These are phyloP conservation scores for Eimeria acervulina DNA, from an alignment of 169 alveolate genomes.

Conservation along the genomic window DNA sequence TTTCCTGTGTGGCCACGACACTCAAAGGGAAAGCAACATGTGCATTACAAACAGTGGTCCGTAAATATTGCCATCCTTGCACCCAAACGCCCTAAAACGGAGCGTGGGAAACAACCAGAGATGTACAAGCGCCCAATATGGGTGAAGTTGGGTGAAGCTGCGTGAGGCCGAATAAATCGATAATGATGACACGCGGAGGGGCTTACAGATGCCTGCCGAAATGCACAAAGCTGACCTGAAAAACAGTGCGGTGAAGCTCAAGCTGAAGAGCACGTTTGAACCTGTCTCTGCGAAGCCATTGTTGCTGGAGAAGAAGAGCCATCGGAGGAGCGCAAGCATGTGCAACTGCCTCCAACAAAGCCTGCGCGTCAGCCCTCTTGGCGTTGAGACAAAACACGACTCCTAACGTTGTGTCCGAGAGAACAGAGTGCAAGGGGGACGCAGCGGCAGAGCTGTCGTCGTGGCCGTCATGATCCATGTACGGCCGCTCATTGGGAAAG, in stretches of 20 bases:
- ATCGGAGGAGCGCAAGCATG: slow-evolving; percentile 39
- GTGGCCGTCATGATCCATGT: neutral
- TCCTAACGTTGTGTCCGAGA: slow-evolving; percentile 42
- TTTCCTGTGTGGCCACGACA: slow-evolving; percentile 55
- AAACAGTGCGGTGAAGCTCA: slow-evolving; percentile 77
- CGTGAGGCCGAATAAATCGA: too few relatives aligned
- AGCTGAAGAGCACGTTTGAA: slow-evolving; percentile 78
- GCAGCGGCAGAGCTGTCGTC: neutral
- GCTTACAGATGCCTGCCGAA: too few relatives aligned
- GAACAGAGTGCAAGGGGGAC: neutral
- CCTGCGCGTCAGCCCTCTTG: slow-evolving; percentile 55
- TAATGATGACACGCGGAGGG: too few relatives aligned
- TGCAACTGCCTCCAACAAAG: slow-evolving; percentile 46
- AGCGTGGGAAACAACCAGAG: neutral
- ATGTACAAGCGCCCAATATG: neutral
- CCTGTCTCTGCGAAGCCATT: slow-evolving; percentile 81
- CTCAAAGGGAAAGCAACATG: neutral
- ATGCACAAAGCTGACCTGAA: slow-evolving; percentile 60
- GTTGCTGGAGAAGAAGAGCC: slow-evolving; percentile 72
- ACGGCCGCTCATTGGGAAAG: slow-evolving; percentile 9
- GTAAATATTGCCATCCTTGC: neutral
- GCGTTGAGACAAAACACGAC: slow-evolving; percentile 45
- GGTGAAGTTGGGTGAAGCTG: neutral
- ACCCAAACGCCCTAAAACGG: neutral
- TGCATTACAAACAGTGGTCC: neutral